Evolutionary conservation across 2,329 filamentous ascomycete species (phyloP).

Genomic region (Scorias spongiosa): DNA sequence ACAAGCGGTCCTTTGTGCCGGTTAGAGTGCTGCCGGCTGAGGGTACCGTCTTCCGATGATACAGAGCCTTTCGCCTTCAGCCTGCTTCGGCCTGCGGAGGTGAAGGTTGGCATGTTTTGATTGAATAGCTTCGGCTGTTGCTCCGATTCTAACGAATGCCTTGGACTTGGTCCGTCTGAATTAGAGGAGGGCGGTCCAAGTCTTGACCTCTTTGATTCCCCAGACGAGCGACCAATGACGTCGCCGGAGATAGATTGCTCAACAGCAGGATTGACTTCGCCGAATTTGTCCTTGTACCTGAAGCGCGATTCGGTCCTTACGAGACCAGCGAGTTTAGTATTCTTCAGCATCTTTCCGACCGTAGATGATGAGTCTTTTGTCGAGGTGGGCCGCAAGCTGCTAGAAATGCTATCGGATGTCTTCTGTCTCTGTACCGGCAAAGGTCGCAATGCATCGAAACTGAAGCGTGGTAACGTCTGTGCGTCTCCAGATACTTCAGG

Average conservation of each 20-base stretch:
- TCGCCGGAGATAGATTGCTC: not conserved
- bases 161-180: not conserved
- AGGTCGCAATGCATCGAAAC: not conserved
- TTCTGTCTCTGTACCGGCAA: not conserved
- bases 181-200: not conserved
- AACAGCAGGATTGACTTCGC: not conserved
- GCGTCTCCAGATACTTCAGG: not conserved
- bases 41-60: not conserved
- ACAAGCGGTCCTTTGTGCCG: not conserved
- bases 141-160: not conserved
- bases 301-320: not conserved
- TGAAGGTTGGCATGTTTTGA: not conserved
- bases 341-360: not conserved
- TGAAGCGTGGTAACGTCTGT: not conserved
- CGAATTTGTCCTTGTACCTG: not conserved
- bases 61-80: not conserved
- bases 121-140: not conserved
- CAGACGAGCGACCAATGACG: not conserved
- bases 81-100: not conserved
- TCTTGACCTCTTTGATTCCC: not conserved
- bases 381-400: not conserved
- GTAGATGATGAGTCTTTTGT: not conserved
- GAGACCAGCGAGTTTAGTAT: not conserved
- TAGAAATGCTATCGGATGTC: not conserved
- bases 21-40: not conserved